Evolutionary conservation across 495 filamentous ascomycete species (phyloP).

Genomic region (Geoglossum glabrum): DNA sequence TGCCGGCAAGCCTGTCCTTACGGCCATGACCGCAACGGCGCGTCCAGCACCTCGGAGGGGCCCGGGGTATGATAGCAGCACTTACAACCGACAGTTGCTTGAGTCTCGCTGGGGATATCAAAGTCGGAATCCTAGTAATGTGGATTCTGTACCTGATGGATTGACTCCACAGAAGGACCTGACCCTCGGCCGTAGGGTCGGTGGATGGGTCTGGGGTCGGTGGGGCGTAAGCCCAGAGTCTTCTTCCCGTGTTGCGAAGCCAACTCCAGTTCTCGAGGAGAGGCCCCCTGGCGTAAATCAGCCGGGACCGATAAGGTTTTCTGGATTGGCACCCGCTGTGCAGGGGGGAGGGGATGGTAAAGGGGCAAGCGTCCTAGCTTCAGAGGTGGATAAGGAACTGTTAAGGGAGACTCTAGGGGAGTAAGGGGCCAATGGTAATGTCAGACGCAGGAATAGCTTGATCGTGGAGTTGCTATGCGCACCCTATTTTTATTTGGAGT

Average conservation of each 20-base stretch:
- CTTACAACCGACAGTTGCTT: neutral
- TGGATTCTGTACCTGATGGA: neutral
- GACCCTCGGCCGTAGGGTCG: neutral
- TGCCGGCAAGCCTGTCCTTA: neutral
- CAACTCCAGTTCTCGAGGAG: neutral
- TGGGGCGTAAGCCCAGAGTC: neutral
- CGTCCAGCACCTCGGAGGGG: neutral
- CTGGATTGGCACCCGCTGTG: neutral
- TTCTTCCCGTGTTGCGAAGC: neutral
- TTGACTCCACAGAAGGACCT: neutral
- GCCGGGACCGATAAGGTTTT: neutral
- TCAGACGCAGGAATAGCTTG: neutral
- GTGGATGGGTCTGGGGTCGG: slow-evolving; percentile 1
- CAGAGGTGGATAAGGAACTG: neutral
- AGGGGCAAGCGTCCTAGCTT: neutral
- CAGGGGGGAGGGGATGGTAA: neutral
- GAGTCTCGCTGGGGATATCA: neutral
- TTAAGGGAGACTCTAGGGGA: neutral
- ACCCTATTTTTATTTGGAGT: neutral
- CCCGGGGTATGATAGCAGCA: neutral
- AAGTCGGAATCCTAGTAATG: neutral
- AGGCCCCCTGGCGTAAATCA: neutral
- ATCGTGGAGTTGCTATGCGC: neutral
- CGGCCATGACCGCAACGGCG: neutral
- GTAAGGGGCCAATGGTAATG: neutral